A percentile compares a stretch with the other conserved stretches of the same genome.
phyloP scores from a whole-genome alignment of 352 stramenopile genomes.

The Phytophthora ohioensis region DNA sequence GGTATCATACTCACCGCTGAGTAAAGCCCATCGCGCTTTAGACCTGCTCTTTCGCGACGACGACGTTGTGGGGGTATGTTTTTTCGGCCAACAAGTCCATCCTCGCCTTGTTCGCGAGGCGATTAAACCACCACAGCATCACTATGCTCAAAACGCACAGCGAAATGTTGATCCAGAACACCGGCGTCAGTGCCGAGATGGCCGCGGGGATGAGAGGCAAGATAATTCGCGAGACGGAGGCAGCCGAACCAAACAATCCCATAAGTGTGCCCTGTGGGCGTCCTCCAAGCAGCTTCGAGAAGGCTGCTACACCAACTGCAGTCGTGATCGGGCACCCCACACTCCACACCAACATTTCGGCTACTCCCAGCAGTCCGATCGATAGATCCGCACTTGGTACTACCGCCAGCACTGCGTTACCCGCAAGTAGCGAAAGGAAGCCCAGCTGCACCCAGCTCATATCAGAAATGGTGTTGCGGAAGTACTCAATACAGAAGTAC shows the following conservation, averaged over 20 bases:
- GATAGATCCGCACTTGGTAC: slow-evolving; percentile 40
- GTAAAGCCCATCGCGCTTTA: slow-evolving; percentile 1
- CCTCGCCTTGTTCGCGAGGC: slow-evolving; percentile 52
- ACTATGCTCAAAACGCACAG: slow-evolving; percentile 61
- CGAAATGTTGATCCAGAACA: slow-evolving; percentile 76
- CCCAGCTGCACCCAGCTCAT: slow-evolving; percentile 68
- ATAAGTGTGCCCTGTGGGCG: slow-evolving; percentile 78
- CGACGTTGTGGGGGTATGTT: slow-evolving; percentile 18
- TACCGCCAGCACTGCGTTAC: slow-evolving; percentile 66
- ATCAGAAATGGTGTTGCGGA: slow-evolving; percentile 67
- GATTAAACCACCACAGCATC: slow-evolving; percentile 71
- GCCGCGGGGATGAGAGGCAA: slow-evolving; percentile 69
- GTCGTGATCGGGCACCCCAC: slow-evolving; percentile 78
- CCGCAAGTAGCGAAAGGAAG: slow-evolving; percentile 62
- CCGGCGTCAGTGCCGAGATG: slow-evolving; percentile 61
- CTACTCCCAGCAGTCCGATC: slow-evolving; percentile 50
- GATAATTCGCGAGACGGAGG: slow-evolving; percentile 78
- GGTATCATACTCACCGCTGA: not conserved
- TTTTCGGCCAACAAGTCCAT: slow-evolving; percentile 48
- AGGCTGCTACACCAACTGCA: slow-evolving; percentile 71
- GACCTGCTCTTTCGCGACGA: slow-evolving; percentile 26
- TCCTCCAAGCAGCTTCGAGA: slow-evolving; percentile 72
- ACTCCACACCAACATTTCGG: slow-evolving; percentile 75
- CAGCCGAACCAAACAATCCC: slow-evolving; percentile 71
- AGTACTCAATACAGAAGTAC: slow-evolving; percentile 81